Percentiles rank a stretch among this genome's conserved stretches.
These are phyloP conservation scores for Candida succiphila DNA, from an alignment of 805 yeast genomes.

Conservation along the genomic window DNA sequence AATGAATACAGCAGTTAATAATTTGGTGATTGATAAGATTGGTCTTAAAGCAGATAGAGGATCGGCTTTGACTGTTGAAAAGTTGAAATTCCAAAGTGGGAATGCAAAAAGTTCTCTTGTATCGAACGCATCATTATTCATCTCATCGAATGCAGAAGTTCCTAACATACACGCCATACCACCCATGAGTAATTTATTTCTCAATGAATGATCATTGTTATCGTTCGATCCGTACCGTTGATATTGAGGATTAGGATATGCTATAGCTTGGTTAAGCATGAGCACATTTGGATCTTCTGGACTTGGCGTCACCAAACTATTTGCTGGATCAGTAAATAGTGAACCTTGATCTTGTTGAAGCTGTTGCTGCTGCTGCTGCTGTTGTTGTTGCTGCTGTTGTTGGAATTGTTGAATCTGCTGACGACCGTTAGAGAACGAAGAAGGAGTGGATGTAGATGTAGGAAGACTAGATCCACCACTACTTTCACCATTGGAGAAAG, in stretches of 20 bases:
- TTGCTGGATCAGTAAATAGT: constrained; percentile 1
- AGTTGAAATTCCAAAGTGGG: no score
- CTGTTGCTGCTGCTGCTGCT: constrained; percentile 2
- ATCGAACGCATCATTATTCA: constrained; percentile 12
- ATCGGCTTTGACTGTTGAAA: no score
- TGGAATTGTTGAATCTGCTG: constrained; percentile 4
- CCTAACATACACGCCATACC: constrained; percentile 60
- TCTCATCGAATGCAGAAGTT: constrained; percentile 45
- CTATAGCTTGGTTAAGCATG: constrained; percentile 5
- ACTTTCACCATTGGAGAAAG: constrained; percentile 5
- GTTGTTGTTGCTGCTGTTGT: constrained; percentile 2
- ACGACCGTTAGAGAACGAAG: constrained; percentile 6
- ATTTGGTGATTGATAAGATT: no score
- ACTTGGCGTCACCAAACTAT: constrained; percentile 6
- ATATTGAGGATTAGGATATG: constrained; percentile 1
- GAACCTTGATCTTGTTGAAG: background rate
- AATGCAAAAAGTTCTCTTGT: constrained; percentile 20
- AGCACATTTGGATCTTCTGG: constrained; percentile 4
- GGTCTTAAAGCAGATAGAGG: no score
- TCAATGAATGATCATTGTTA: constrained; percentile 13
- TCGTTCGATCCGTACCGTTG: constrained; percentile 2
- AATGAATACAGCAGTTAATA: no score
- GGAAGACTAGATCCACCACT: constrained; percentile 10
- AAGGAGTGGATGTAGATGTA: constrained; percentile 15
- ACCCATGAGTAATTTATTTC: constrained; percentile 46